These are phyloP conservation scores for Diaporthe vaccinii DNA, from an alignment of 2,329 filamentous ascomycete genomes.

Conservation along the genomic window DNA sequence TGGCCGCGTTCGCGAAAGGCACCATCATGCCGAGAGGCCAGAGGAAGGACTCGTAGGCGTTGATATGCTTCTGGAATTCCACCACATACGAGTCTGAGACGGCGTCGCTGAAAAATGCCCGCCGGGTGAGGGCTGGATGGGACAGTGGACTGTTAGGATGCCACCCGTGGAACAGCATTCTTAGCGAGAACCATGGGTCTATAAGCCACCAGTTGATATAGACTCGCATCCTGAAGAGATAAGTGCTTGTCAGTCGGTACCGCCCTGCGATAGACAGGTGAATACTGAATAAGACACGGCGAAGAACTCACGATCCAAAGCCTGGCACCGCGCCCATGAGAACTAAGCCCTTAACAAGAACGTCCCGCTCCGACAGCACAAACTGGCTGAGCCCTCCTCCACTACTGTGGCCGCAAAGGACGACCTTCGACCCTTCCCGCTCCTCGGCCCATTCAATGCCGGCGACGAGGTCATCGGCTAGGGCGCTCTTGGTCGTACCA, in stretches of 20 bases:
- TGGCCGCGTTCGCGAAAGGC: slow-evolving; percentile 57
- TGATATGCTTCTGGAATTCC: slow-evolving; percentile 58
- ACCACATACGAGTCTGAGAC: slow-evolving; percentile 56
- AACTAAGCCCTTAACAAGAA: slow-evolving; percentile 59
- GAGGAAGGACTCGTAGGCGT: slow-evolving; percentile 64
- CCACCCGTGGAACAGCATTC: slow-evolving; percentile 60
- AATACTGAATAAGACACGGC: not conserved
- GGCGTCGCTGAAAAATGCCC: slow-evolving; percentile 63
- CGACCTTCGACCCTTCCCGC: slow-evolving; percentile 50
- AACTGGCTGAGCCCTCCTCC: slow-evolving; percentile 66
- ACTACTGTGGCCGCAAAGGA: slow-evolving; percentile 65
- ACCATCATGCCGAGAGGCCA: slow-evolving; percentile 65
- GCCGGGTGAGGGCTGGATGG: slow-evolving; percentile 61
- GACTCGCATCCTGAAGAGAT: slow-evolving; percentile 54
- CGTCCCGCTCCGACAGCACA: slow-evolving; percentile 56
- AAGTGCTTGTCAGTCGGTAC: slow-evolving; percentile 39
- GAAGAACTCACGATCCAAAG: slow-evolving; percentile 18
- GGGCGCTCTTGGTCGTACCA: slow-evolving; percentile 55
- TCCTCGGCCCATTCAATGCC: slow-evolving; percentile 56
- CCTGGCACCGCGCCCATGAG: slow-evolving; percentile 59
- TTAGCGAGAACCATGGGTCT: slow-evolving; percentile 63
- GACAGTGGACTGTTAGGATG: slow-evolving; percentile 67
- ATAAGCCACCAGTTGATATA: slow-evolving; percentile 61
- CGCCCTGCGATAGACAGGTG: not conserved
- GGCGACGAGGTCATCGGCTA: slow-evolving; percentile 60